phyloP scores from a whole-genome alignment of 345 rosid genomes.

The Xanthoceras sorbifolium region DNA sequence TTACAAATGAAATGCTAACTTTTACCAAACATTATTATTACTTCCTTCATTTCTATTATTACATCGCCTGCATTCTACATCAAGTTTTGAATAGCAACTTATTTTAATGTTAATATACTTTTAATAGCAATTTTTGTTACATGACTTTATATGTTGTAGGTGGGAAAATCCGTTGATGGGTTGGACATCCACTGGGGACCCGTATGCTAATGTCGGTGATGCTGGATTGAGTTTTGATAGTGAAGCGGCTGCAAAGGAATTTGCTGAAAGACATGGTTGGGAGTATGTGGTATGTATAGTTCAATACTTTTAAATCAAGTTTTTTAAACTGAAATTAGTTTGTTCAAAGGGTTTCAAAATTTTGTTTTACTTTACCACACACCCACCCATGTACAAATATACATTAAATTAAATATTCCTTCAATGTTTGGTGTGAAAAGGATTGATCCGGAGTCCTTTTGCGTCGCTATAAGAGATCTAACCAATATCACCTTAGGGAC shows the following conservation, averaged over 20 bases:
- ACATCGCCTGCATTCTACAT: not conserved
- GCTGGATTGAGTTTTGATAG: conserved; percentile 73
- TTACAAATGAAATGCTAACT: not conserved
- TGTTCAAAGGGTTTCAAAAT: not conserved
- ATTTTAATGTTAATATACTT: not conserved
- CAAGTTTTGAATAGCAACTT: not conserved
- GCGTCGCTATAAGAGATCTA: not conserved
- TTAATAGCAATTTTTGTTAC: not conserved
- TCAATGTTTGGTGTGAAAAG: not conserved
- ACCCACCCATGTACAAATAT: not conserved
- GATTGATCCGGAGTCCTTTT: not conserved
- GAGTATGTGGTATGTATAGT: conserved; percentile 61
- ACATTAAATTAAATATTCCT: not conserved
- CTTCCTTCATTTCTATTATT: conserved; percentile 2
- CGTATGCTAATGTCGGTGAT: conserved; percentile 97
- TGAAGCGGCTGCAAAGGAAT: conserved; percentile 77
- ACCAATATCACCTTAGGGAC: not conserved
- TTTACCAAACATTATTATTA: not conserved
- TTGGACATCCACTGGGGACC: conserved; percentile 99
- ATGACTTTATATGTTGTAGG: conserved; percentile 36
- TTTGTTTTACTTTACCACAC: not conserved
- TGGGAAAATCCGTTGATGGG: conserved; percentile 99
- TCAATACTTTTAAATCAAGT: not conserved
- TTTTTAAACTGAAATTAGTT: not conserved
- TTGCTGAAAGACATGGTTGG: conserved; percentile 95